These are phyloP conservation scores for Macrophomina pseudophaseolina DNA, from an alignment of 2,329 filamentous ascomycete species.

Conservation along the genomic window DNA sequence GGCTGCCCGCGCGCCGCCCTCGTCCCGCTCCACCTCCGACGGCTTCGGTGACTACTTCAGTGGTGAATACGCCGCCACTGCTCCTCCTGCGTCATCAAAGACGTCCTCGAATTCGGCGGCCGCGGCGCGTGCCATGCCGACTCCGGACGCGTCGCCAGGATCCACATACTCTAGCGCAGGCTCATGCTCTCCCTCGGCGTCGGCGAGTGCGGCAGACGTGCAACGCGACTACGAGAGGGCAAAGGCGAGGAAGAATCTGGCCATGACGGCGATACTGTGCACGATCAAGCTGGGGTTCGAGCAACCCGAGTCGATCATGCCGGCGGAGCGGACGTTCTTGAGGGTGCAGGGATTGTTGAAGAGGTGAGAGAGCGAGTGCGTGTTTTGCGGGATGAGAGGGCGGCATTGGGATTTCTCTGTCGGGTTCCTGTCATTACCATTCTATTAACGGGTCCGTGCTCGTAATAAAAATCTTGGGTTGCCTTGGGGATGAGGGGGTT, in stretches of 20 bases:
- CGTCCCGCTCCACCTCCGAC: neutral
- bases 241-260: constrained; percentile 18
- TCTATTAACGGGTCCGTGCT: no score
- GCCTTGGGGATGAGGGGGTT: no score
- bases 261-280: constrained; percentile 7
- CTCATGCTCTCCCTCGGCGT: neutral
- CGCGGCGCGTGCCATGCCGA: neutral
- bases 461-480: no score
- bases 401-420: neutral
- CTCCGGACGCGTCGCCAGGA: neutral
- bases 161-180: neutral
- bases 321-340: constrained; percentile 21
- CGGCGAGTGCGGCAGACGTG: neutral
- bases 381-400: neutral
- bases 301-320: neutral
- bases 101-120: neutral
- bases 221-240: constrained; percentile 18
- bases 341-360: constrained; percentile 20
- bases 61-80: neutral
- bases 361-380: neutral
- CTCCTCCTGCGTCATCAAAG: neutral
- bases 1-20: constrained; percentile 29
- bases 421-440: neutral
- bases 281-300: constrained; percentile 20
- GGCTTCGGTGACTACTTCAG: neutral